Conservation (phyloP, 768 basidiomycete genomes). For the Pulveroboletus sp. region DNA sequence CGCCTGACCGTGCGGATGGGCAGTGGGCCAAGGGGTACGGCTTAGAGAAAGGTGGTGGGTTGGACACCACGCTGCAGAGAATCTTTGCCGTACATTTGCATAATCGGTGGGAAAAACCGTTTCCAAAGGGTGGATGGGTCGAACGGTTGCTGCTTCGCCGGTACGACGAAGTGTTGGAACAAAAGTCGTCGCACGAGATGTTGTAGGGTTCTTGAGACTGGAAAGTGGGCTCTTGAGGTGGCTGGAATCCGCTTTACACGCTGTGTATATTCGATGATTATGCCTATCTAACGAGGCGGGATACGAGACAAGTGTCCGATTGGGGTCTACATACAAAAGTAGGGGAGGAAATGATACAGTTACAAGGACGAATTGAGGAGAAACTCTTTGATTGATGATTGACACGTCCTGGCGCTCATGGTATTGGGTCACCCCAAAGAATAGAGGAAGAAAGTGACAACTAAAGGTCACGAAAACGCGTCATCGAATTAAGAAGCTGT, state of each 20-base stretch:
- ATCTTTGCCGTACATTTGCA: constrained; percentile 91
- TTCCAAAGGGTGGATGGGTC: constrained; percentile 84
- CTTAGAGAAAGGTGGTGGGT: constrained; percentile 57
- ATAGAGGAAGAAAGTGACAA: background rate
- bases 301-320: no score
- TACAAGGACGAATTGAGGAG: background rate
- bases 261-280: no score
- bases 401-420: no score
- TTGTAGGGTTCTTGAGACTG: no score
- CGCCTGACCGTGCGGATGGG: constrained; percentile 47
- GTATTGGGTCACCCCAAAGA: no score
- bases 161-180: constrained; percentile 45
- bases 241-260: no score
- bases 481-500: constrained; percentile 74
- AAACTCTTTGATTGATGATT: background rate
- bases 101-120: constrained; percentile 91
- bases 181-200: background rate
- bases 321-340: no score
- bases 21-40: constrained; percentile 58
- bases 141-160: constrained; percentile 67
- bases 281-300: no score
- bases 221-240: no score
- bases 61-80: constrained; percentile 60
- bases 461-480: constrained; percentile 25
- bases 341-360: background rate